Conservation (phyloP, 139 green algal species). For the Chlorella sp. region DNA sequence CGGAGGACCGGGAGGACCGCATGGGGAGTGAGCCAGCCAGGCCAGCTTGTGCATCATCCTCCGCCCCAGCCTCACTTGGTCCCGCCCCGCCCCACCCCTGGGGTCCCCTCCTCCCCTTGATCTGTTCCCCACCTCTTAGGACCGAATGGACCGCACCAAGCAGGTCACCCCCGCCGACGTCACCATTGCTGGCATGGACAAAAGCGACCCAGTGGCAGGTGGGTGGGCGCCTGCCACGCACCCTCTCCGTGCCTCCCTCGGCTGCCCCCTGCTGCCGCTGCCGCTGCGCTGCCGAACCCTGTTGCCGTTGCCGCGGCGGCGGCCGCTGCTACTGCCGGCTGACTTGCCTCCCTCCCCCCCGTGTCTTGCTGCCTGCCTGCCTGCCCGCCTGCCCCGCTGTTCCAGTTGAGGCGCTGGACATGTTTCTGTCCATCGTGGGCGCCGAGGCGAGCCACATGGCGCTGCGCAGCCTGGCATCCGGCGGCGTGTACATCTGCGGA, state of each 20-base stretch:
- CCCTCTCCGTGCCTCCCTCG: no score
- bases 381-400: neutral
- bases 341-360: neutral
- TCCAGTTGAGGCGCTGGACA: slow-evolving; percentile 85
- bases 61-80: neutral
- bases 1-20: no score
- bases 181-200: slow-evolving; percentile 63
- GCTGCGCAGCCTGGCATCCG: slow-evolving; percentile 80
- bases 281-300: neutral
- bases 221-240: neutral
- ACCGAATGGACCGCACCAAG: slow-evolving; percentile 35
- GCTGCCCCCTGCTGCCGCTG: no score
- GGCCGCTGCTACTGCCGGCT: neutral
- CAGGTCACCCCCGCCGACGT: slow-evolving; percentile 60
- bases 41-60: neutral
- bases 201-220: slow-evolving; percentile 59
- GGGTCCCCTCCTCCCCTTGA: neutral
- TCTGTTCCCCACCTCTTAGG: neutral
- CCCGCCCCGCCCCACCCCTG: neutral
- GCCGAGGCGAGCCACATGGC: slow-evolving; percentile 85
- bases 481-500: slow-evolving; percentile 91
- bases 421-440: slow-evolving; percentile 90
- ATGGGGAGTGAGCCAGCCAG: neutral
- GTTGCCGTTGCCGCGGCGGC: neutral
- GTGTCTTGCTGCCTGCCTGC: neutral